Evolutionary conservation across 1,139 yeast species (phyloP), one percentile per base, ranked within the genome.

Genomic region (Candida albicans): DNA sequence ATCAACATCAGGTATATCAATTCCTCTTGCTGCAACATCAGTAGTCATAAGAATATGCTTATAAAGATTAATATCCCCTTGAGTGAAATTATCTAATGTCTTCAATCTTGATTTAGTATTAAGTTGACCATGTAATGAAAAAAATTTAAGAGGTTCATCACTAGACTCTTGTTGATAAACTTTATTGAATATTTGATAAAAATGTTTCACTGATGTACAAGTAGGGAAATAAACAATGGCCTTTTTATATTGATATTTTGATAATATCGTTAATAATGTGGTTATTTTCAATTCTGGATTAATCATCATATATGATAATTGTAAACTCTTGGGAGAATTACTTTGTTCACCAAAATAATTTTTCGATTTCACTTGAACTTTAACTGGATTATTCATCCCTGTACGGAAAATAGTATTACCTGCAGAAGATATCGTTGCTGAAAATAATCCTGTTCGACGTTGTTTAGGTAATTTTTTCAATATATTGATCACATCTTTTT

Each of bases 161-260:
- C 51, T 12, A 55, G 6, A 18, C 8, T 13, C n/a, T 18, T 29
- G 25, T 12, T 40, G 25, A 11, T 25, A 22, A 8, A 58, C 18
- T 11, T 51, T 40, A 35, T 69, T 68, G 35, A 90, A 70, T 41
- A 86, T 65, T 1, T 77, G 61, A 58, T 88, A 86, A 56, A 87
- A 88, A 56, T 84, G 81, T 42, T 85, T 84, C 35, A 91, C 97
- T 1, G 87, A 76, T 2, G 78, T 76, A 63, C 97, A 89, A 1
- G 97, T 89, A n/a, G 97, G 95, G 57, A 90, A 82, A 60, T 90
- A 91, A 1, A 89, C 95, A 37, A 91, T 89, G 31, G 87, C 79
- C 62, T 88, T 90, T 51, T 80, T 83, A 68, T 74, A 88, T 41
- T 76, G 74, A 48, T 75, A 76, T 18, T 75, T 73, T 25, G 72